Conservation (phyloP, 768 basidiomycete genomes). For the Udeniomyces megalosporus region DNA sequence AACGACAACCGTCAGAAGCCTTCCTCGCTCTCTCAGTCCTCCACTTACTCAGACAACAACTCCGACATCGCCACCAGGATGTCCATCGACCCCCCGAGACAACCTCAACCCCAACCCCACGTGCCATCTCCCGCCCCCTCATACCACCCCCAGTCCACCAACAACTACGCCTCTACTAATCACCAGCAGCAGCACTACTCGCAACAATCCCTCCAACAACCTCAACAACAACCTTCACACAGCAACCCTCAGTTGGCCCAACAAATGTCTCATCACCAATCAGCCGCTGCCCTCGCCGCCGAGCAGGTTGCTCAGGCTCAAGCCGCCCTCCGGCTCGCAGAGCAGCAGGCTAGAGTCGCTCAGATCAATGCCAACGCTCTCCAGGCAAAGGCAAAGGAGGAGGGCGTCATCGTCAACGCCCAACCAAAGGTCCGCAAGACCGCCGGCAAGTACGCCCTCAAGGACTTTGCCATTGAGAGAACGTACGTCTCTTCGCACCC, state of each 20-base stretch:
- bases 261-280: neutral
- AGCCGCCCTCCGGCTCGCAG: conserved; percentile 10
- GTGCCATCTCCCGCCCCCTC: neutral
- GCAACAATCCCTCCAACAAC: neutral
- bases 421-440: conserved; percentile 14
- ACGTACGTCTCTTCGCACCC: conserved; percentile 3
- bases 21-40: no score
- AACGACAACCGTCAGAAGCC: neutral
- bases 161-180: neutral
- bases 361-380: conserved; percentile 7
- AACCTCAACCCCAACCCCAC: neutral
- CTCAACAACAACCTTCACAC: neutral
- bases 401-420: neutral
- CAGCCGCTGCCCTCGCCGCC: conserved; percentile 2
- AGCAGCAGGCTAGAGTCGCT: conserved; percentile 14
- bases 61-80: neutral
- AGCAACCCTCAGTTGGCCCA: neutral
- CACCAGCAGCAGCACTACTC: neutral
- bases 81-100: neutral
- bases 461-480: conserved; percentile 14
- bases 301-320: conserved; percentile 11
- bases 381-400: neutral
- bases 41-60: neutral
- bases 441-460: conserved; percentile 16
- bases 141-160: neutral